Base-by-base conservation (phyloP, 768 basidiomycete species). In the Trichaptum fuscoviolaceum region DNA sequence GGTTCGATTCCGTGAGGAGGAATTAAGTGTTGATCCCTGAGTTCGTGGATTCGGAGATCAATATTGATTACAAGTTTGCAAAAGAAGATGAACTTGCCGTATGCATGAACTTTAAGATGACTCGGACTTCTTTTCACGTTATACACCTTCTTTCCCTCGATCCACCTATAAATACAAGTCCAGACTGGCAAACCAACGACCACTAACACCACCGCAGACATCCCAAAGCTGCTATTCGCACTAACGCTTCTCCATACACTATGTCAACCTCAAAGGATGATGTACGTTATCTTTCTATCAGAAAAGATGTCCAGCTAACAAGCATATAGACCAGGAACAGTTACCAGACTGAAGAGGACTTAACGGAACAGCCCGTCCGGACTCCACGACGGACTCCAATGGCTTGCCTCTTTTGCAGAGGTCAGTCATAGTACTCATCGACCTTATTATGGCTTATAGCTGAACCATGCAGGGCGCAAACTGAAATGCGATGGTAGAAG, bases 401-500 rank as follows among this genome's bases (percentile, higher is more conserved):
- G 59, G 59, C 59, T 61, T 61, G 59, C 23, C 30, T 61, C 15
- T 61, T 61, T 23, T 61, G 59, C 59, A 15, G 59, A 61, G 59
- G 59, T 61, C 15, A 4, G 42, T 52, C 25, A 7, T 20, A 63
- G 25, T 6, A 30, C 3, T 1, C 10, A 12, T 26, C 20, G 52
- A 27, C 34, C 27, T 63, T 52, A 25, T 6, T 18, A 35, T 17
- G 20, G 20, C 36, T 63, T 24, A 42, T 8, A 18, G 35, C 30
- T 12, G 18, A n/a, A 63, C 62, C 30, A 6, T 23, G 15, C 15
- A 35, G 57, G 59, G 2, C 60, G 57, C 62, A 63, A 66, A 63
- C 34, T 63, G 24, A 66, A 66, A 24, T 27, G 65, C 23, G 59
- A 61, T 20, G 59, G 59, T 18, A 25, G 59, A 61, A 34, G 25